Base-by-base conservation (phyloP, 2,329 filamentous ascomycete species). In the Venturiaceae sp. region DNA sequence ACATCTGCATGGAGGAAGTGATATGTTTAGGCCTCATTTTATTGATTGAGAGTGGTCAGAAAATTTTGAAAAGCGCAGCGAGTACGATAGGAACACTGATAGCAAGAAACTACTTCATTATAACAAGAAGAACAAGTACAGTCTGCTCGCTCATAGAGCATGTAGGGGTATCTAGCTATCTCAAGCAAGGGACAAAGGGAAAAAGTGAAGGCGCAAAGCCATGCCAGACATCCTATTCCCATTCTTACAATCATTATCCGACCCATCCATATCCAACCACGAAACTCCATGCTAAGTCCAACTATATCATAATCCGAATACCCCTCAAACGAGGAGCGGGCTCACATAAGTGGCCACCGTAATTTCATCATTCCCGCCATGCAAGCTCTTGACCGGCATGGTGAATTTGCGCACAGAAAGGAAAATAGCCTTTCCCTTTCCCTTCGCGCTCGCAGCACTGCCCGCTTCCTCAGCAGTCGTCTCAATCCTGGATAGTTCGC, bases 351-450 rank as follows among this genome's bases (percentile, higher is more conserved):
- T 21, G 32, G 37, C 37, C 7, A 36, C 32, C 7, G 30, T 36
- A 14, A 56, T 41, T 14, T 56, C 36, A 30, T 41, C 34, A 32
- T 50, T 3, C 11, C 36, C 36, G 36, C 36, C 33, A 14, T 36
- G 53, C 5, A 34, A 5, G 7, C 19, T 23, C 34, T 44, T 39
- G 9, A 44, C 21, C 3, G 53, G 53, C 9, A 13, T 23, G 3
- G 32, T 28, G 9, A 44, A n/a, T 14, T 44, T 56, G 19, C 26
- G 14, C 36, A 39, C 53, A 6, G 37, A 36, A 23, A 56, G 16
- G 32, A 56, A 44, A 21, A 56, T 56, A 7, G 34, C 53, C 53
- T 56, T 56, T 21, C 53, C 53, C 19, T 56, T 56, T 2, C 53
- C 53, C 33, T 32, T 44, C 3, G 26, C 41, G 32, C 55, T 14